Evolutionary conservation across 441 rosid genomes (phyloP), one percentile per base, ranked within the genome.

Genomic region (Cnidoscolus chayamansa): DNA sequence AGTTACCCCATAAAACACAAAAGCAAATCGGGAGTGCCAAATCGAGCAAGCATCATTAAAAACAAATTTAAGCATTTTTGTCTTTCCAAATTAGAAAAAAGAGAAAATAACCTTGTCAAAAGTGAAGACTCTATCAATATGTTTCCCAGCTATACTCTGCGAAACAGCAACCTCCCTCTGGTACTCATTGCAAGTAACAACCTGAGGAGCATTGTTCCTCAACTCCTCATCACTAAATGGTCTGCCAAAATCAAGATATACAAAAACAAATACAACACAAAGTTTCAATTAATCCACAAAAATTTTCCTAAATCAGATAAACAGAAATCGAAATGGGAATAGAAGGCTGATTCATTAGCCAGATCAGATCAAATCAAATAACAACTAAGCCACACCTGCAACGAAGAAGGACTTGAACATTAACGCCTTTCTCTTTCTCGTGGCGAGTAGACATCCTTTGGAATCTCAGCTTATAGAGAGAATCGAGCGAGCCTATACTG

Each of bases 371-470:
- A 37, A 37, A 37, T 4, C 43, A 37, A 37, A 1, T 1, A 37
- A 37, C 5, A 37, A 59, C 37, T 0, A 30, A 13, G 40, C 17
- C 25, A 1, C 72, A 93, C 99, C 99, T 90, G 97, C 99, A 96
- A 35, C 99, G 94, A 11, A 96, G 98, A 58, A 93, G 99, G 32
- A 96, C 99, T 80, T 96, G 99, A 45, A 96, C 98, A 57, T 93
- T 93, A 59, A 96, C 99, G 81, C 99, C 99, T 75, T 89, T 93
- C 88, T 96, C 98, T 71, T 87, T 96, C 76, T 96, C 99, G 77
- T 88, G 97, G 54, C 98, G 98, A 64, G 86, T 87, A 45, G 98
- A 86, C 99, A 96, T 96, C 69, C 82, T 88, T 51, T 37, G 0
- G 19, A 37, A 75, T 49, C 87, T 78, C 68, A 74, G 81, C 66